A percentile compares a stretch with the other conserved stretches of the same genome.
phyloP scores from a whole-genome alignment of 345 rosid species.

The Cardiospermum halicacabum region DNA sequence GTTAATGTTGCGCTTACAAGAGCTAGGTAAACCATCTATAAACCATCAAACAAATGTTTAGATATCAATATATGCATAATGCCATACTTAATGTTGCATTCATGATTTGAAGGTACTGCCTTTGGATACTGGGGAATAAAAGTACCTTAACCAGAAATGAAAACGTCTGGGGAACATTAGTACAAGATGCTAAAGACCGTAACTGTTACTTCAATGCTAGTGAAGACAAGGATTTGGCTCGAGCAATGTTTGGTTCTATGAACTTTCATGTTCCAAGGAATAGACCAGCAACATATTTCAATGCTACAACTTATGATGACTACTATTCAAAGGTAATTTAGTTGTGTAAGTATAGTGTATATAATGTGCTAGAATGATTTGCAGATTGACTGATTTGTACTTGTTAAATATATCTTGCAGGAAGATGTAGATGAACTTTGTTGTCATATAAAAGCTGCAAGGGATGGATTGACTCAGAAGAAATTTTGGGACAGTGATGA shows the following conservation, averaged over 20 bases:
- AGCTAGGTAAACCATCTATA: constrained; percentile 31
- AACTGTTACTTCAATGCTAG: constrained; percentile 36
- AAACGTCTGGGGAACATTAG: constrained; percentile 30
- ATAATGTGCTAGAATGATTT: not conserved
- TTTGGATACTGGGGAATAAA: constrained; percentile 49
- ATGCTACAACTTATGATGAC: constrained; percentile 30
- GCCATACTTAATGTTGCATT: not conserved
- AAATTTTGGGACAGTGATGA: not conserved
- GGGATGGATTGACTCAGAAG: not conserved
- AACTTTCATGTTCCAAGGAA: constrained; percentile 20
- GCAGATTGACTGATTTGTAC: not conserved
- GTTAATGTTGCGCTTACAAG: constrained; percentile 32
- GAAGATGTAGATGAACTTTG: constrained; percentile 3
- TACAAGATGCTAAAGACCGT: constrained; percentile 36
- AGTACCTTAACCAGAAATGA: constrained; percentile 27
- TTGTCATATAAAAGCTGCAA: constrained; percentile 13
- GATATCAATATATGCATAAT: not conserved
- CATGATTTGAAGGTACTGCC: constrained; percentile 28
- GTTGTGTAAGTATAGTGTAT: no score
- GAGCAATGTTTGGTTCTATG: constrained; percentile 25
- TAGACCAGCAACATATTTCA: not conserved
- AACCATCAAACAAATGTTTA: not conserved
- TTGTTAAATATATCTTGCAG: constrained; percentile 5
- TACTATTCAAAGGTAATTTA: not conserved
- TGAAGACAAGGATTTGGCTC: constrained; percentile 32